Evolutionary conservation across 2,329 filamentous ascomycete genomes (phyloP), one percentile per base, ranked within the genome.

Genomic region (Penicillium janthinellum): DNA sequence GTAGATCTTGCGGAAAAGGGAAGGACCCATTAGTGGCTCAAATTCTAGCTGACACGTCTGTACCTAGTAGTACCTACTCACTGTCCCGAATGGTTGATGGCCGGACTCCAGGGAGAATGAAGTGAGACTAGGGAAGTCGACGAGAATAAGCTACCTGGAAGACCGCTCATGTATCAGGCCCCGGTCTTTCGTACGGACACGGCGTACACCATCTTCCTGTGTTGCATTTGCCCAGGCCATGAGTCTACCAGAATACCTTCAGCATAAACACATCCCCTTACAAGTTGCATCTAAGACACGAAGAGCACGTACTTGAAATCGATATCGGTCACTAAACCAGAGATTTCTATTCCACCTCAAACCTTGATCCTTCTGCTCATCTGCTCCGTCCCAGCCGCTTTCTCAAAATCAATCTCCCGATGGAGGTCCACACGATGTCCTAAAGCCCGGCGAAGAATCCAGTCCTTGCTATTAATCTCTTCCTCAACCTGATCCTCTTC

Each of bases 381-480:
- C 59, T 72, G 62, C 62, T 76, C 74, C 3, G 74, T 77, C 15
- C 74, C 74, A 4, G 65, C 64, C 51, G 65, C 67, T 50, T 72
- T 73, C 38, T 74, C 71, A 65, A 61, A 72, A 59, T 73, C 71
- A 57, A 76, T 65, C 15, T 70, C 62, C 54, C 64, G 59, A 39
- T 65, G 63, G 37, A 73, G 56, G 44, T 70, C 65, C 11, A 68
- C 67, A 15, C 77, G 70, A 44, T 71, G 64, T 12, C 75, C 75
- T 47, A 79, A 64, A 7, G 73, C 77, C 42, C 75, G 70, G 51
- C 75, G 67, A 60, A 78, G 74, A 58, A 78, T 74, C 78, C 78
- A 80, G 53, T 79, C 73, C 65, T 73, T 78, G 61, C 76, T 78
- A 38, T 67, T 76, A 7, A 78, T 67, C 10, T 70, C 71, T 52